Base-by-base conservation (phyloP, 202 grass and related monocot species). In the Schoenoplectus triqueter region DNA sequence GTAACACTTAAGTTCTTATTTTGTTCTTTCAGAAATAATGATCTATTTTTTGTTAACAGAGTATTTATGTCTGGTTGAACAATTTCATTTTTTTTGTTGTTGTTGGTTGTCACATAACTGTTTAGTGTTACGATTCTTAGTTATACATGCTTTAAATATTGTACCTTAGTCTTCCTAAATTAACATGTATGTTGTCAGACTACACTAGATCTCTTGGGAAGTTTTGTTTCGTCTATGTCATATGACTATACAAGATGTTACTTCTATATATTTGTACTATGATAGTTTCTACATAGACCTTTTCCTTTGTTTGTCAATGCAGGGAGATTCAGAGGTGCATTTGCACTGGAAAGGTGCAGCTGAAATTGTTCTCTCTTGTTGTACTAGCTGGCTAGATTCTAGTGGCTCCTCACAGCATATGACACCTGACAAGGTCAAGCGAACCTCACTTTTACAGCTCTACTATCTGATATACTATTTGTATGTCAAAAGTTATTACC, bases 321-420 rank as follows among this genome's bases (percentile, higher is more conserved):
- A 98, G 95, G 88, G 79, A 89, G 91, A 72, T 84, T 73, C 90
- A 78, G 91, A 94, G 47, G 87, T 99, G 69, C 96, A 92, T 86
- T 80, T 99, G 20, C 92, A 99, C 84, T 99, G 93, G 93, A 99
- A 99, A 92, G 96, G 96, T 74, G 96, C 96, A 31, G 96, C 93
- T 84, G 96, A 99, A 87, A 92, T 99, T 84, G 88, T 99, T 89
- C 82, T 99, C 77, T 87, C 89, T 42, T 89, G 91, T 51, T 99
- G 96, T 87, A 92, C 90, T 3, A 59, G 66, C 64, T 99, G 90
- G 90, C 6, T 99, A 83, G 93, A 94, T 66, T 44, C 65, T 63
- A 89, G 90, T 88, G 93, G 91, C 66, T 90, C 87, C 6, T 90
- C 87, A 57, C 81, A 94, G 11, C 47, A 84, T 15, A 89, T 99